These are phyloP conservation scores for Sugiyamaella neomexicana DNA, from an alignment of 1,139 yeast species.

Conservation along the genomic window DNA sequence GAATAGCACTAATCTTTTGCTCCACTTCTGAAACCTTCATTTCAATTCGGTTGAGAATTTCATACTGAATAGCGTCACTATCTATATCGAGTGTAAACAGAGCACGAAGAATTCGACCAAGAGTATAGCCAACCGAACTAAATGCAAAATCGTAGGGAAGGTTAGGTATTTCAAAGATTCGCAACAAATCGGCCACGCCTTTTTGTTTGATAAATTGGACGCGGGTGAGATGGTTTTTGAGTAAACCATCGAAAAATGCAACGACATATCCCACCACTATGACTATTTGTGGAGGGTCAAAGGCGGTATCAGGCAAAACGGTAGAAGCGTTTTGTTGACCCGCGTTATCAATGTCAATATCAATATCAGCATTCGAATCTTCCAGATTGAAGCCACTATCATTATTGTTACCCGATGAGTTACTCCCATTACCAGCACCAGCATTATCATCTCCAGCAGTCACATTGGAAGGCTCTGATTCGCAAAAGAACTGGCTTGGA, in stretches of 20 bases:
- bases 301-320: neutral
- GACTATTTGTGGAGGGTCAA: constrained; percentile 27
- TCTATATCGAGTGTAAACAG: constrained; percentile 37
- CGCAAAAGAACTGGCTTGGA: constrained; percentile 23
- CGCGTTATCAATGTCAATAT: constrained; percentile 2
- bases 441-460: no score
- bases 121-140: constrained; percentile 35
- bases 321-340: neutral
- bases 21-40: constrained; percentile 21
- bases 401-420: neutral
- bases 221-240: constrained; percentile 38
- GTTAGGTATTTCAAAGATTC: constrained; percentile 33
- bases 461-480: constrained; percentile 17
- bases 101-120: constrained; percentile 32
- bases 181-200: constrained; percentile 35
- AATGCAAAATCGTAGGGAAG: constrained; percentile 43
- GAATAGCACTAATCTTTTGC: constrained; percentile 10
- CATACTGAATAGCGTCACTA: constrained; percentile 29
- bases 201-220: constrained; percentile 38
- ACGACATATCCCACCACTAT: constrained; percentile 31
- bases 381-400: neutral
- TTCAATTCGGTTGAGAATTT: constrained; percentile 21
- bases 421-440: no score
- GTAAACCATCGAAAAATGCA: constrained; percentile 39
- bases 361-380: constrained; percentile 10